Conservation (phyloP, 805 yeast species). For the Priceomyces fermenticarens region DNA sequence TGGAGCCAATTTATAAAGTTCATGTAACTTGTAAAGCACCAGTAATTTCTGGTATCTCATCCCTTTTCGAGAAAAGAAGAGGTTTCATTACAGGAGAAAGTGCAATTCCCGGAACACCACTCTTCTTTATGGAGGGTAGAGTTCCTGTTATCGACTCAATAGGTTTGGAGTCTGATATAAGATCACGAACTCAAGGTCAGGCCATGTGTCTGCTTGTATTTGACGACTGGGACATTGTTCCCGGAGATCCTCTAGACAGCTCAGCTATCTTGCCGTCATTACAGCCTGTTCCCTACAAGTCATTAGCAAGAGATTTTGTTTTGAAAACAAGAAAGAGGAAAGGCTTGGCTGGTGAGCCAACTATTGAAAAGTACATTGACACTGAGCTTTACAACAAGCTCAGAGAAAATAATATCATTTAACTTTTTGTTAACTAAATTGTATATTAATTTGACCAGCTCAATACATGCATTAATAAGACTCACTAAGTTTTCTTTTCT, state of each 20-base stretch:
- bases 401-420: constrained; percentile 41
- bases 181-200: constrained; percentile 74
- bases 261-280: constrained; percentile 62
- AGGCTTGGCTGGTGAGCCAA: constrained; percentile 75
- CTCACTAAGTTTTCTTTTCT: no score
- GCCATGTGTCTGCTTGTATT: constrained; percentile 68
- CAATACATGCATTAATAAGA: background rate
- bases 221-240: constrained; percentile 72
- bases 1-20: constrained; percentile 78
- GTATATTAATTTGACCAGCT: background rate
- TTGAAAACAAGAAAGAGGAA: constrained; percentile 86
- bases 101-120: constrained; percentile 71
- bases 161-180: constrained; percentile 84
- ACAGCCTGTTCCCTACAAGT: constrained; percentile 66
- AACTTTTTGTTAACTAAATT: background rate
- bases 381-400: constrained; percentile 53
- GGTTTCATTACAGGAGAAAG: constrained; percentile 47
- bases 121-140: constrained; percentile 57
- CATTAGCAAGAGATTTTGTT: constrained; percentile 84
- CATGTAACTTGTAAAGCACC: constrained; percentile 52
- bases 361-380: constrained; percentile 65
- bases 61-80: constrained; percentile 59
- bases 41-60: constrained; percentile 47
- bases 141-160: constrained; percentile 88
- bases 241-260: constrained; percentile 87